Evolutionary conservation across 192 early-diverging fungal genomes (phyloP).

Genomic region (Radiomyces spectabilis): DNA sequence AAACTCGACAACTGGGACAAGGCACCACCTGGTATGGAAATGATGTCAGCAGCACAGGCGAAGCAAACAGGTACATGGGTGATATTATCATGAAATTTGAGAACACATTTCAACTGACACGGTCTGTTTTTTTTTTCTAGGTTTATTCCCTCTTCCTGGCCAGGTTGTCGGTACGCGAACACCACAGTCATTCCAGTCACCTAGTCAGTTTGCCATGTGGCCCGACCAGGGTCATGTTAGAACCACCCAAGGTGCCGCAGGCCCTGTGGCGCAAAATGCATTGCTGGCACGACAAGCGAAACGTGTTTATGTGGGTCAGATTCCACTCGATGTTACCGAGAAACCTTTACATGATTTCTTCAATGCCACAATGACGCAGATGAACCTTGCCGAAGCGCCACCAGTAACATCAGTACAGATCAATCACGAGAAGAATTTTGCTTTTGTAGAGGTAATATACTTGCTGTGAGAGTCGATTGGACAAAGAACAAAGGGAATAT

Average conservation of each 20-base stretch:
- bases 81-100: slow-evolving; percentile 9
- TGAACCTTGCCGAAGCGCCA: slow-evolving; percentile 61
- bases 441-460: slow-evolving; percentile 80
- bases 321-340: slow-evolving; percentile 73
- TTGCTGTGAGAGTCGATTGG: slow-evolving; percentile 1
- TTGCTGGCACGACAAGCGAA: slow-evolving; percentile 69
- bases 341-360: slow-evolving; percentile 75
- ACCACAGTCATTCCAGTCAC: slow-evolving; percentile 14
- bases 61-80: slow-evolving; percentile 70
- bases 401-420: slow-evolving; percentile 80
- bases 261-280: slow-evolving; percentile 42
- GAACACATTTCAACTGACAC: slow-evolving; percentile 28
- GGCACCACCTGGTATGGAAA: slow-evolving; percentile 83
- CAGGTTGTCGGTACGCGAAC: slow-evolving; percentile 38
- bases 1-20: slow-evolving; percentile 92
- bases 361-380: slow-evolving; percentile 75
- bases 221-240: slow-evolving; percentile 1
- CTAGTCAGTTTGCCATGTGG: neutral
- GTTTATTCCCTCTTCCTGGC: slow-evolving; percentile 72
- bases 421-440: slow-evolving; percentile 92
- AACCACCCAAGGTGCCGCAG: slow-evolving; percentile 34
- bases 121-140: slow-evolving; percentile 28
- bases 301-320: slow-evolving; percentile 88
- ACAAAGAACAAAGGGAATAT: neutral
- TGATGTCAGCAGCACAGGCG: slow-evolving; percentile 75